Conservation (phyloP, 306 rosid genomes). For the Prosopis cineraria region DNA sequence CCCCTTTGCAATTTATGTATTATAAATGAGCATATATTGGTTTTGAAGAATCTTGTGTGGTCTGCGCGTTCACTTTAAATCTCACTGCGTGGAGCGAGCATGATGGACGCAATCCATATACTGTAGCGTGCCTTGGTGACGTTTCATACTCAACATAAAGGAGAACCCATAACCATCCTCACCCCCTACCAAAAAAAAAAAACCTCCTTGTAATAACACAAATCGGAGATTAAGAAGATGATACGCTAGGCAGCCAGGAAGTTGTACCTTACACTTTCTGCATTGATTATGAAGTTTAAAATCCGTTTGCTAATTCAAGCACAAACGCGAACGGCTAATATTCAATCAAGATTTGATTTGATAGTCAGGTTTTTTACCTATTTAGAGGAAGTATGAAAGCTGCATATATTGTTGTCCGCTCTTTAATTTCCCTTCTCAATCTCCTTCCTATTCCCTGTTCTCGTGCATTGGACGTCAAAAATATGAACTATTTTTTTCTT, state of each 20-base stretch:
- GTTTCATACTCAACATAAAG: conserved; percentile 19
- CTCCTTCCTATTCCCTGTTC: conserved; percentile 12
- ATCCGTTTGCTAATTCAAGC: conserved; percentile 17
- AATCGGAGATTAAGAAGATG: background rate
- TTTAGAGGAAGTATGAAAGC: conserved; percentile 1
- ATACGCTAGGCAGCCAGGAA: background rate
- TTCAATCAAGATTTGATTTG: conserved; percentile 28
- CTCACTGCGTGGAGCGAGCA: background rate
- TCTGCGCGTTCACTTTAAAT: background rate
- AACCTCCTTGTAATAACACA: background rate
- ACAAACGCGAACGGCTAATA: conserved; percentile 4
- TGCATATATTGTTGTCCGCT: conserved; percentile 42
- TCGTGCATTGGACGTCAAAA: conserved; percentile 12
- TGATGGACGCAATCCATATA: background rate
- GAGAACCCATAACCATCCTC: conserved; percentile 31
- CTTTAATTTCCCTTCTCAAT: background rate
- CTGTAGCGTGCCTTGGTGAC: conserved; percentile 19
- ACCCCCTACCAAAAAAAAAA: background rate
- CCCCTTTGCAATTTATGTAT: background rate
- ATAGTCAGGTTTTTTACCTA: conserved; percentile 26
- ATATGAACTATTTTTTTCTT: background rate
- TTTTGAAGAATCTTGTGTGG: conserved; percentile 3
- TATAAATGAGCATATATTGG: background rate
- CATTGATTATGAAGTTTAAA: background rate
- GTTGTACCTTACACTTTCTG: background rate